Base-by-base conservation (phyloP, 1,139 yeast species). In the Lodderomyces jiufengensis region DNA sequence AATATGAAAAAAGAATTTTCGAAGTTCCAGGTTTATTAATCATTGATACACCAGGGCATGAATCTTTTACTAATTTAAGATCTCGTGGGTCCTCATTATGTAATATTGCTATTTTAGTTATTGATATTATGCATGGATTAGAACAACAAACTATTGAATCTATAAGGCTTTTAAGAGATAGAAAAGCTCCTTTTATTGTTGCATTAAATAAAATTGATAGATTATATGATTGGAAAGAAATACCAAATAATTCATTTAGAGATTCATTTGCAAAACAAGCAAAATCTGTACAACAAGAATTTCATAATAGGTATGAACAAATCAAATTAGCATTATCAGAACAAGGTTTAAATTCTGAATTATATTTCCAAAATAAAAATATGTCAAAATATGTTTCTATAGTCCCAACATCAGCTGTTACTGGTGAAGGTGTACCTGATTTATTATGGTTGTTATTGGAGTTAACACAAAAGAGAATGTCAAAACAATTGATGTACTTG, bases 351-450 rank as follows among this genome's bases (percentile, higher is more conserved):
- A 94, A 94, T 71, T 85, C 97, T 36, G 98, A 92, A 67, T 76
- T 92, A 48, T 94, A 94, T 66, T 92, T 73, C 81, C 87, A 92
- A 63, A 94, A 94, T 75, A 85, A 84, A 64, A 92, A 90, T 67
- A 71, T 92, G 76, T 69, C 97, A 41, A 86, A 86, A 61, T 86
- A 83, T 55, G 98, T 94, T 41, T 88, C 97, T 26, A 83, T 94
- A 53, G 96, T 94, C 38, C 98, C 99, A 50, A 92, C 98, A 10
- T 90, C 97, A 43, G 98, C 99, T 40, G 95, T 90, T 33, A 90
- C 97, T 21, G 99, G 98, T 63, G 99, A 94, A 67, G 99, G 99
- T 83, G 94, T 94, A 51, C 98, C 99, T 32, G 99, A 94, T 78
- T 76, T 94, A 67, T 79, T 94, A 57, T 90, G 96, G 92, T 77